Percentiles rank a stretch among this genome's conserved stretches.
These are phyloP conservation scores for Jackrogersella minutella DNA, from an alignment of 495 filamentous ascomycete genomes.

Conservation along the genomic window DNA sequence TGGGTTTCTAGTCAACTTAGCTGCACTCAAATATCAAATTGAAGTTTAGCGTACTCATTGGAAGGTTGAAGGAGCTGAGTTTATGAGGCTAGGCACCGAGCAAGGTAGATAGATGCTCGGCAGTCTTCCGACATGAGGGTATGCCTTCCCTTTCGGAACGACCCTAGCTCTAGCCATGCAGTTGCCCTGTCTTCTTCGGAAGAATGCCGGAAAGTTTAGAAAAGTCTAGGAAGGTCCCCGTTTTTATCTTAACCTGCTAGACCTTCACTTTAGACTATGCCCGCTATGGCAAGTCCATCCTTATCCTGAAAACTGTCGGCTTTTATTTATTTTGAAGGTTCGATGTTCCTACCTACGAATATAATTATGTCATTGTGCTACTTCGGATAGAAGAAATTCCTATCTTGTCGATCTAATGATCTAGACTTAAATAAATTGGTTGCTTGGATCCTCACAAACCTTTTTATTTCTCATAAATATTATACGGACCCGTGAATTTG, in stretches of 20 bases:
- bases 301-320: background rate
- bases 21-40: background rate
- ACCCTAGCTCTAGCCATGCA: slow-evolving; percentile 3
- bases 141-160: background rate
- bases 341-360: too few species aligned
- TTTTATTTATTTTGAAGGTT: background rate
- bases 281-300: slow-evolving; percentile 1
- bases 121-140: background rate
- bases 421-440: background rate
- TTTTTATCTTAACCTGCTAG: too few species aligned
- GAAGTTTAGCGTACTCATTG: too few species aligned
- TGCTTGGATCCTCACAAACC: background rate
- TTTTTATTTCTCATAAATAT: slow-evolving; percentile 2
- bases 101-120: background rate
- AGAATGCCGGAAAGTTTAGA: background rate
- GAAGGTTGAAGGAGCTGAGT: background rate
- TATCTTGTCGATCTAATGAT: background rate
- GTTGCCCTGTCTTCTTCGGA: background rate
- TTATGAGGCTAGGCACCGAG: background rate
- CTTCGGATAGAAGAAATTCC: background rate
- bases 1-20: background rate
- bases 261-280: background rate
- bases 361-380: background rate
- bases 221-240: background rate
- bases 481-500: too few species aligned